Evolutionary conservation across 1,284 basidiomycete genomes (phyloP), one percentile per base, ranked within the genome.

Genomic region (Porphyrellus sp.): DNA sequence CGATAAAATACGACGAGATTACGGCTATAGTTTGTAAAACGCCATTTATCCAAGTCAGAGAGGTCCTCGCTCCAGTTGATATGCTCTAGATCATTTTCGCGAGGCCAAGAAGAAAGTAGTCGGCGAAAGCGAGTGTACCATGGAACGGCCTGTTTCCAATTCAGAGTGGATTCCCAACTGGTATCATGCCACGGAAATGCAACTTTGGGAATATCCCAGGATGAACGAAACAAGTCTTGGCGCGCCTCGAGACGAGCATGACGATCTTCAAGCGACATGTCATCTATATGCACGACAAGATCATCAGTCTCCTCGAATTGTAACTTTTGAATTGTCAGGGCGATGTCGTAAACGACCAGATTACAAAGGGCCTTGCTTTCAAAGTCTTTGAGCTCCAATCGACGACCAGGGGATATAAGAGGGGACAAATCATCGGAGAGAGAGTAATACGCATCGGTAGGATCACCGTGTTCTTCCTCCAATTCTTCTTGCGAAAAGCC

Each of bases 141-240:
- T 0, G 31, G 56, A 7, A 57, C n/a, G 5, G 56, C 51, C 12
- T 33, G 39, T 3, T 9, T 49, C 55, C 42, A 44, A 3, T 53
- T 34, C 3, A 3, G 3, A 2, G 46, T 23, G 0, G 9, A 43
- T 13, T 57, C 42, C 46, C 55, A 57, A 1, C 12, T 21, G 0
- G 21, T 11, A 9, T 57, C 49, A n/a, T 57, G 54, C 46, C 53
- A 55, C 3, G 33, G 55, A 5, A 57, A 57, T 1, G 13, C 13
- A 0, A 2, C 16, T 2, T 3, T 42, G 0, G 49, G 45, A 2
- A 57, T 33, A 11, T 53, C 49, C 55, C 23, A 52, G 0, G 49
- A 57, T 0, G 46, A 49, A 1, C 46, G 38, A 28, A 57, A 57
- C n/a, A 57, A 20, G n/a, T 57, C 42, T 0, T 2, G n/a, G 1